phyloP scores from a whole-genome alignment of 441 rosid genomes.

The Macaranga tanarius region DNA sequence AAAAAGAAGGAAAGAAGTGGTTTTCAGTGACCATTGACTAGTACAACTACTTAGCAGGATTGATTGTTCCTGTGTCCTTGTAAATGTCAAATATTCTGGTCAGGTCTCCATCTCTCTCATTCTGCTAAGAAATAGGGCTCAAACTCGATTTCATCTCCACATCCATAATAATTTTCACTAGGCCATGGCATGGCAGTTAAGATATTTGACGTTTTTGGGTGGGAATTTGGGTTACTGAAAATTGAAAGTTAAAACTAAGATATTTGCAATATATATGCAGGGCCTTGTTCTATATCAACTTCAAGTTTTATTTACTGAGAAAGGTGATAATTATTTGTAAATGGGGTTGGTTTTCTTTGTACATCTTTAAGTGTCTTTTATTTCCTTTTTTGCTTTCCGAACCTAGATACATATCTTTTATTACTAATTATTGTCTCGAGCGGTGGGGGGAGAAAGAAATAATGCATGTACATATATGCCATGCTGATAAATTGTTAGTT shows the following conservation, averaged over 20 bases:
- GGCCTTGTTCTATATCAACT: neutral
- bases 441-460: neutral
- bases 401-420: neutral
- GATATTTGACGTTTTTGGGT: neutral
- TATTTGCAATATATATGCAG: neutral
- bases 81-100: neutral
- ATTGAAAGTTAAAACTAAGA: neutral
- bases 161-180: neutral
- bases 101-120: neutral
- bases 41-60: neutral
- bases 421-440: neutral
- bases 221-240: neutral
- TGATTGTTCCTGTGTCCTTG: neutral
- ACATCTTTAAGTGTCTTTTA: neutral
- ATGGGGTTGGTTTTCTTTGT: neutral
- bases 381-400: neutral
- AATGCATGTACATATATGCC: neutral
- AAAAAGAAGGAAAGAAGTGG: neutral
- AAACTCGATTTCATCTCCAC: neutral
- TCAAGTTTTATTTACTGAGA: neutral
- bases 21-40: neutral
- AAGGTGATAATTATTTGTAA: neutral
- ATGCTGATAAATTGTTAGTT: neutral
- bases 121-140: neutral
- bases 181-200: neutral